A percentile compares a stretch with the other conserved stretches of the same genome.
These are phyloP conservation scores for Arachis monticola DNA, from an alignment of 331 rosid genomes.

Conservation along the genomic window DNA sequence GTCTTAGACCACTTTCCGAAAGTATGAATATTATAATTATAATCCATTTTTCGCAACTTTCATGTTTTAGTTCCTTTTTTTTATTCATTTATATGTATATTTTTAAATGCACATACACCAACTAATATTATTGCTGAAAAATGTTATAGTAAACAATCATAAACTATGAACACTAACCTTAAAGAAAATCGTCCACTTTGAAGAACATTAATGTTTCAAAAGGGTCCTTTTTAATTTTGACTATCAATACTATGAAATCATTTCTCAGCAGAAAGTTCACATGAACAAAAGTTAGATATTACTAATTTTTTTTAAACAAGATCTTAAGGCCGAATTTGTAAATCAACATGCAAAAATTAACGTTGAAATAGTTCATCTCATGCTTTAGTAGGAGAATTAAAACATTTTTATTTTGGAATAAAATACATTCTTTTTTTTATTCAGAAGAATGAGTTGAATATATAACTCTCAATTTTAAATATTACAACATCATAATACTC, in stretches of 20 bases:
- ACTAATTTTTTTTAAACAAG: no score
- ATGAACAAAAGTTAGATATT: conserved; percentile 25
- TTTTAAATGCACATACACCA: no score
- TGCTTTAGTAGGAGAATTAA: no score
- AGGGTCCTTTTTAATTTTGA: conserved; percentile 34
- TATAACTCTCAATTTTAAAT: no score
- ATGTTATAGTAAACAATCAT: conserved; percentile 33
- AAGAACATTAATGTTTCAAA: conserved; percentile 11
- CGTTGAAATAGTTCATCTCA: no score
- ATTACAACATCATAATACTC: no score
- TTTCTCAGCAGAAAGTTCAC: conserved; percentile 14
- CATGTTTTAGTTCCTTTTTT: background rate
- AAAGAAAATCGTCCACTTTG: conserved; percentile 1
- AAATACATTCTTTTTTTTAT: no score
- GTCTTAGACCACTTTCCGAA: background rate
- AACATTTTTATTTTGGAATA: no score
- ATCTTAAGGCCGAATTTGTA: no score
- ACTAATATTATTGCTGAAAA: background rate
- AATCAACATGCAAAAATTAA: no score
- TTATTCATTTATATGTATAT: no score
- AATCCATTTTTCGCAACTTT: background rate
- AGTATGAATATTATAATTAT: background rate
- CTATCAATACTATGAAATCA: conserved; percentile 35
- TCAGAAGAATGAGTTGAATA: no score
- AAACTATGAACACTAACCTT: conserved; percentile 13